Conservation (phyloP, 1,284 basidiomycete genomes). For the Ganoderma sinense region DNA sequence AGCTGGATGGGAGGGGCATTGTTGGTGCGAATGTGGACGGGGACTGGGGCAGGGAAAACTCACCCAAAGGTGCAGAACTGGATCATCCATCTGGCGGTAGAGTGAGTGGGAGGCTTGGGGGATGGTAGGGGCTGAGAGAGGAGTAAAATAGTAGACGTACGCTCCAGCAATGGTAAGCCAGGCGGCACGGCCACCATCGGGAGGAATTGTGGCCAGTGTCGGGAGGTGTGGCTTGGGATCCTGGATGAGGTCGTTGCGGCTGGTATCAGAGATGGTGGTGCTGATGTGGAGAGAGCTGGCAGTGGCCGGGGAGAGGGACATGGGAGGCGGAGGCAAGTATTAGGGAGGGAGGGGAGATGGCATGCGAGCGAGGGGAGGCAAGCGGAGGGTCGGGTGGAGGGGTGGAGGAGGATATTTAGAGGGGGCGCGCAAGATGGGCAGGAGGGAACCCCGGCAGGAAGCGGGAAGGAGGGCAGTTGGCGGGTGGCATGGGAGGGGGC, state of each 20-base stretch:
- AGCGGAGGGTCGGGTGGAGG: background rate
- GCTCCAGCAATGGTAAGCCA: slow-evolving; percentile 32
- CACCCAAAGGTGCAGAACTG: slow-evolving; percentile 31
- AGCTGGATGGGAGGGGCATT: slow-evolving; percentile 12
- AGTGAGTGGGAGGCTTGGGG: background rate
- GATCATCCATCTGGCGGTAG: slow-evolving; percentile 27
- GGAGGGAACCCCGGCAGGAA: background rate
- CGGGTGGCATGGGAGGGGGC: background rate
- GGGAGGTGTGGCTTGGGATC: slow-evolving; percentile 10
- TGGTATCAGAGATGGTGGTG: slow-evolving; percentile 24
- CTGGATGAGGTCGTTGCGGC: slow-evolving; percentile 25
- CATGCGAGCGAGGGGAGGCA: background rate
- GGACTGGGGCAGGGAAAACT: slow-evolving; percentile 1
- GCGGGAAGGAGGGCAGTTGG: background rate
- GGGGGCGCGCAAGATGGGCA: background rate
- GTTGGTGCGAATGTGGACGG: background rate
- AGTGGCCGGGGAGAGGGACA: slow-evolving; percentile 5
- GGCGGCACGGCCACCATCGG: slow-evolving; percentile 24
- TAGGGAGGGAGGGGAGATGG: slow-evolving; percentile 4
- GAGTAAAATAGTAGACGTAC: slow-evolving; percentile 15
- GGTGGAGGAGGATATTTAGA: background rate
- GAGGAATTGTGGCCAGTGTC: slow-evolving; percentile 7
- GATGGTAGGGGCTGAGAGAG: background rate
- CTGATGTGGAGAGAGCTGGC: slow-evolving; percentile 11
- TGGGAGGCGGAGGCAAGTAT: background rate